Conservation (phyloP, 2,329 filamentous ascomycete genomes). For the Xylaria hypoxylon region DNA sequence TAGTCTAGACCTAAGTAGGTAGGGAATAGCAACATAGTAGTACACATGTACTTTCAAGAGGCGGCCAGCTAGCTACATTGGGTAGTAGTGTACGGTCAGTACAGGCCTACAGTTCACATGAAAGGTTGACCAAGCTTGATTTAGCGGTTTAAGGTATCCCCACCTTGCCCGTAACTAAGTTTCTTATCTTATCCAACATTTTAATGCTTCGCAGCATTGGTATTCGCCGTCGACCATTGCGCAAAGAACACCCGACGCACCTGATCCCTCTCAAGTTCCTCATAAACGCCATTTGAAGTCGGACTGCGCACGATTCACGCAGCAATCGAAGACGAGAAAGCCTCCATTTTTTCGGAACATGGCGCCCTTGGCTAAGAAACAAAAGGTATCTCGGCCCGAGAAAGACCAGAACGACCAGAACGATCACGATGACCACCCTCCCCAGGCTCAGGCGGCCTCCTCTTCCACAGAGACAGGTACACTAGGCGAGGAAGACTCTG, state of each 20-base stretch:
- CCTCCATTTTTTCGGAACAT: neutral
- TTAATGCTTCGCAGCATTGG: slow-evolving; percentile 7
- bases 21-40: too few relatives aligned
- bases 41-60: too few relatives aligned
- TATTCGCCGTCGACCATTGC: neutral
- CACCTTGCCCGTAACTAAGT: too few relatives aligned
- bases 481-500: slow-evolving; percentile 32
- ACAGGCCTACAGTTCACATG: too few relatives aligned
- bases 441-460: slow-evolving; percentile 15
- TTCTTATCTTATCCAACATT: slow-evolving; percentile 33
- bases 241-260: neutral
- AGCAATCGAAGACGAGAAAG: neutral
- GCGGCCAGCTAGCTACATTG: too few relatives aligned
- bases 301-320: neutral
- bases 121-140: too few relatives aligned
- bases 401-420: slow-evolving; percentile 31
- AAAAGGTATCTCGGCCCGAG: slow-evolving; percentile 53
- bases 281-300: neutral
- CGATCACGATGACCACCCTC: slow-evolving; percentile 30
- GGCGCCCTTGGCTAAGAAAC: slow-evolving; percentile 52
- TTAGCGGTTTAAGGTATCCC: too few relatives aligned
- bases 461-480: slow-evolving; percentile 42
- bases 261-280: neutral
- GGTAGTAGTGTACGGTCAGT: too few relatives aligned
- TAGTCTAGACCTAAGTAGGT: too few relatives aligned